Evolutionary conservation across 495 filamentous ascomycete genomes (phyloP).

Genomic region (Trichocladium uniseriatum): DNA sequence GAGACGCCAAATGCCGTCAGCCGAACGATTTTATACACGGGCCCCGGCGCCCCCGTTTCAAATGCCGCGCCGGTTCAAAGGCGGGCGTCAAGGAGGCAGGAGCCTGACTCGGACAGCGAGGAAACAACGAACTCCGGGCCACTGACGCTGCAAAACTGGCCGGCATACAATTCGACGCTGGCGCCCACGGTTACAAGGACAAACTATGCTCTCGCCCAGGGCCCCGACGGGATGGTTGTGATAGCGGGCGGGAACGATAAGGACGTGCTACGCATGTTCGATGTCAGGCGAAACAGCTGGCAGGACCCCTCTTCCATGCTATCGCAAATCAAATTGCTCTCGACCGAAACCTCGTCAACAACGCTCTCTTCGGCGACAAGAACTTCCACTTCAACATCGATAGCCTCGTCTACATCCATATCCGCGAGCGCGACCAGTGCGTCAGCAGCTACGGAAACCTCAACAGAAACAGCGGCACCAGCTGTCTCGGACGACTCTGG

Average conservation of each 20-base stretch:
- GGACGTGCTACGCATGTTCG: constrained; percentile 66
- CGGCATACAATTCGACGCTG: constrained; percentile 63
- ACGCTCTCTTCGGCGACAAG: constrained; percentile 25
- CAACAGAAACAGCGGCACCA: constrained; percentile 23
- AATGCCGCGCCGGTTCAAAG: constrained; percentile 28
- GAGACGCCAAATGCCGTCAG: constrained; percentile 68
- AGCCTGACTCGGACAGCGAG: constrained; percentile 26
- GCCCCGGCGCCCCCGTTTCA: constrained; percentile 37
- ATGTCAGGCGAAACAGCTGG: constrained; percentile 73
- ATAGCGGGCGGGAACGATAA: constrained; percentile 64
- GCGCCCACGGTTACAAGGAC: constrained; percentile 52
- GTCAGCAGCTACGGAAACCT: constrained; percentile 25
- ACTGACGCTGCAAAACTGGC: constrained; percentile 54
- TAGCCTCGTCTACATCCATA: constrained; percentile 21
- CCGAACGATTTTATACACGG: constrained; percentile 47
- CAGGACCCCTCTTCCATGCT: constrained; percentile 63
- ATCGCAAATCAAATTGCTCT: constrained; percentile 31
- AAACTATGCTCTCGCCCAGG: constrained; percentile 38
- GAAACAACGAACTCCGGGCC: constrained; percentile 20
- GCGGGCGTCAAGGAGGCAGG: constrained; percentile 9
- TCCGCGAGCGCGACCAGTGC: constrained; percentile 4
- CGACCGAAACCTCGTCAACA: constrained; percentile 25
- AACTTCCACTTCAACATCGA: constrained; percentile 30
- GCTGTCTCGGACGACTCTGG: constrained; percentile 4
- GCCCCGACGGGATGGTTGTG: constrained; percentile 56